Conservation (phyloP, 257 asterid genomes). For the Henckelia pumila region DNA sequence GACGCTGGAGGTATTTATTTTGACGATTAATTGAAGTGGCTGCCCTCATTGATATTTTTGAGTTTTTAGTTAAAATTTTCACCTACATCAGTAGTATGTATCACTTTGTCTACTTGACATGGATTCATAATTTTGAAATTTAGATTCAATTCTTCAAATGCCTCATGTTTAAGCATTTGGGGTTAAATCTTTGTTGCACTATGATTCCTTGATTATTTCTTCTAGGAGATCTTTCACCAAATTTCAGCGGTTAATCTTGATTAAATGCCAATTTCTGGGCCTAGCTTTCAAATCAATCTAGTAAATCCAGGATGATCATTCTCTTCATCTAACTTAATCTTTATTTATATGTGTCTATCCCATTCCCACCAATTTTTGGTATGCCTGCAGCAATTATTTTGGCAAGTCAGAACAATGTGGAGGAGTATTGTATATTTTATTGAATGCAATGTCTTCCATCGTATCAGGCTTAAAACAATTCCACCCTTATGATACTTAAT, state of each 20-base stretch:
- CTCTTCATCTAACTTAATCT: background rate
- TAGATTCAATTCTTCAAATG: conserved; percentile 10
- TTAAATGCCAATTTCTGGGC: conserved; percentile 10
- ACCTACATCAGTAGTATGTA: background rate
- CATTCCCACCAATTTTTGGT: too few species aligned
- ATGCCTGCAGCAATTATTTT: background rate
- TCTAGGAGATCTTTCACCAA: conserved; percentile 6
- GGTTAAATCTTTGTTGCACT: conserved; percentile 7
- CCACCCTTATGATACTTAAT: background rate
- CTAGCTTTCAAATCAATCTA: background rate
- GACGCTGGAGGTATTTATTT: conserved; percentile 36
- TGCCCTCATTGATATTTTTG: conserved; percentile 1
- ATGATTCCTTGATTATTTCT: conserved; percentile 6
- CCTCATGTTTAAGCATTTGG: conserved; percentile 9
- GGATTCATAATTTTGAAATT: conserved; percentile 6
- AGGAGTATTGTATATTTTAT: background rate
- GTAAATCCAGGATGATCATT: background rate
- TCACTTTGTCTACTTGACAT: conserved; percentile 1
- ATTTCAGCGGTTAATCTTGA: background rate
- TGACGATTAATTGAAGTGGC: conserved; percentile 15
- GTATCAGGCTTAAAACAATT: background rate
- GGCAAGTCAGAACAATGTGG: background rate
- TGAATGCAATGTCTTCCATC: background rate
- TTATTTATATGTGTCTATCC: background rate
- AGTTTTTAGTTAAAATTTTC: conserved; percentile 13